Base-by-base conservation (phyloP, 306 rosid species). In the Cucumis hystrix region DNA sequence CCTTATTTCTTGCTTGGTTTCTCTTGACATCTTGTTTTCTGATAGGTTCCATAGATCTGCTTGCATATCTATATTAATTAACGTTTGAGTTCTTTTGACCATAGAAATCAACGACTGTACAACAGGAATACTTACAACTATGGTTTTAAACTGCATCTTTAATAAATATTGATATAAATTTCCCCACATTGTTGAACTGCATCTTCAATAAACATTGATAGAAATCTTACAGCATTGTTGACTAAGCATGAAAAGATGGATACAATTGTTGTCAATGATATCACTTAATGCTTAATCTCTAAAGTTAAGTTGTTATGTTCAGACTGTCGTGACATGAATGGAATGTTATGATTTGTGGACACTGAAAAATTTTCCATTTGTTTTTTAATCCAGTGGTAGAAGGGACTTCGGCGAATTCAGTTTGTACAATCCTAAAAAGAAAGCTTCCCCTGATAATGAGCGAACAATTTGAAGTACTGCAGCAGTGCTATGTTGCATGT, bases 361-460 rank as follows among this genome's bases (percentile, higher is more conserved):
- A 10, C 54, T 40, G 10, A 20, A 67, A 6, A 51, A 15, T 16
- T 47, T 70, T 25, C 76, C n/a, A 65, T 21, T 65, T 39, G 25
- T 41, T 41, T 85, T 80, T 83, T 82, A 86, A 43, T 84, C 83
- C 96, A 90, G 97, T 85, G 99, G 97, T 82, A 83, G 89, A 77
- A 88, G 99, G 81, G 97, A 89, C 82, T 92, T 89, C 2, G 99
- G 99, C 6, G 91, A 92, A 37, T 92, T 84, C 82, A 95, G 97
- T 30, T 92, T 92, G 51, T 90, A 90, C 88, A 92, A 87, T 75
- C 91, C 90, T 74, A 79, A 57, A n/a, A 86, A 83, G 66, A 82
- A 82, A 78, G 79, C 40, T 30, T 75, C 78, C 47, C 61, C 73
- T 47, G n/a, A 79, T 21, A 14, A 6, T 71, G 76, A 71, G 61